These are phyloP conservation scores for Myxozyma sirexii DNA, from an alignment of 805 yeast genomes.

Conservation along the genomic window DNA sequence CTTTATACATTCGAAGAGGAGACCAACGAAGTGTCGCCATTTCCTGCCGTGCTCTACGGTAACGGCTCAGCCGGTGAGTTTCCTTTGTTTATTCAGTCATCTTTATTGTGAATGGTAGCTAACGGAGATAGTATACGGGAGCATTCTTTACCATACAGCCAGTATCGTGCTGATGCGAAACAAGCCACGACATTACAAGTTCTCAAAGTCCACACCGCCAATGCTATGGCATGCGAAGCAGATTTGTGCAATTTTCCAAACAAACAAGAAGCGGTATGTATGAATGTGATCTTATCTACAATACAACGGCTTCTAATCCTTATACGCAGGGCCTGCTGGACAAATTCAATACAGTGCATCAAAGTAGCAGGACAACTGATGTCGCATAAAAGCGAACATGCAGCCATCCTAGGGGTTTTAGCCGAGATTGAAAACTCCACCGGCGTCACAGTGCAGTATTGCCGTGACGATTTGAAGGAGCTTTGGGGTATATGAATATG, in stretches of 20 bases:
- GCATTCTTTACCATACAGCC: constrained; percentile 48
- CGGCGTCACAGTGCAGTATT: constrained; percentile 18
- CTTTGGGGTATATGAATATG: constrained; percentile 14
- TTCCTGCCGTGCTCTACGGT: constrained; percentile 45
- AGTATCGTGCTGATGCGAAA: constrained; percentile 47
- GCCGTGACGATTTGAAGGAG: constrained; percentile 25
- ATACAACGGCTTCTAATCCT: too few species aligned
- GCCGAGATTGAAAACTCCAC: constrained; percentile 12
- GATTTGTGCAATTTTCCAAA: constrained; percentile 44
- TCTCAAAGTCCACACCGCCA: constrained; percentile 37
- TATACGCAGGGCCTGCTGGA: constrained; percentile 37
- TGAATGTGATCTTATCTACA: too few species aligned
- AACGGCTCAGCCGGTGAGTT: constrained; percentile 44
- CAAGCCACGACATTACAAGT: constrained; percentile 46
- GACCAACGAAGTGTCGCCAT: constrained; percentile 38
- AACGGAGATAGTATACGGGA: constrained; percentile 40
- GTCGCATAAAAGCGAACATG: constrained; percentile 40
- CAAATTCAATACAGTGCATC: constrained; percentile 40
- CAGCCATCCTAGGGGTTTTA: constrained; percentile 11
- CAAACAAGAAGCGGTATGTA: constrained; percentile 39
- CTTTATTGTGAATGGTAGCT: too few species aligned
- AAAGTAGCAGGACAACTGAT: constrained; percentile 41
- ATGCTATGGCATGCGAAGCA: constrained; percentile 49
- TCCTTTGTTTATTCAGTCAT: too few species aligned
- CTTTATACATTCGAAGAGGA: constrained; percentile 40